Base-by-base conservation (phyloP, 306 rosid species). In the Lotus japonicus region DNA sequence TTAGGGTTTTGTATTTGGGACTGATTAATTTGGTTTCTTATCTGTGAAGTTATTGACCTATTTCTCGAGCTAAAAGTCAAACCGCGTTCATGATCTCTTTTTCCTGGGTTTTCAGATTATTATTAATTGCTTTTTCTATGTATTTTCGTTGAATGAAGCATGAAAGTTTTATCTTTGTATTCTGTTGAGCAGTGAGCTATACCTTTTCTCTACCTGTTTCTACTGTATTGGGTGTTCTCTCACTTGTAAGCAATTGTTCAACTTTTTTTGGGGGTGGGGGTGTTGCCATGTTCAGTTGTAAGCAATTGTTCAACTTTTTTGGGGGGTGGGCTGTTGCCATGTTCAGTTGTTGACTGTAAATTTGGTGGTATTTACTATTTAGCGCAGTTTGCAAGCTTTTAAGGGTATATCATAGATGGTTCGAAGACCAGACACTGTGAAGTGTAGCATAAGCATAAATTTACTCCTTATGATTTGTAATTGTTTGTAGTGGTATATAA, bases 21-120 rank as follows among this genome's bases (percentile, higher is more conserved):
- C 2, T 5, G 41, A 50, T 5, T 26, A 26, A 26, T 2, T 59
- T 71, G 68, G 62, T 72, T 80, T 73, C 75, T 48, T 66, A 81
- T 18, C 67, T 67, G 7, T 7, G 48, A 62, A 68, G 76, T 56
- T 48, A 50, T 35, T 72, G 61, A 76, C 38, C 64, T 66, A 33
- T 33, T 46, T 60, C n/a, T 11, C 16, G 43, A 19, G 52, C 64
- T 36, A 28, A 41, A 60, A 71, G 81, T 81, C 56, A 38, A 59
- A 76, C 44, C 16, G 63, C 36, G 69, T 45, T 50, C 31, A n/a
- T 14, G 0, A 28, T 56, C 21, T 6, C 33, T 7, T 15, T 64
- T 55, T 3, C 6, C 9, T 16, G 60, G 46, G 45, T 58, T 56
- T 15, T 15, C 5, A 9, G 16, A 31, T 31, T 31, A 5, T 31